Conservation (phyloP, 345 rosid species). For the Salix arbutifolia region DNA sequence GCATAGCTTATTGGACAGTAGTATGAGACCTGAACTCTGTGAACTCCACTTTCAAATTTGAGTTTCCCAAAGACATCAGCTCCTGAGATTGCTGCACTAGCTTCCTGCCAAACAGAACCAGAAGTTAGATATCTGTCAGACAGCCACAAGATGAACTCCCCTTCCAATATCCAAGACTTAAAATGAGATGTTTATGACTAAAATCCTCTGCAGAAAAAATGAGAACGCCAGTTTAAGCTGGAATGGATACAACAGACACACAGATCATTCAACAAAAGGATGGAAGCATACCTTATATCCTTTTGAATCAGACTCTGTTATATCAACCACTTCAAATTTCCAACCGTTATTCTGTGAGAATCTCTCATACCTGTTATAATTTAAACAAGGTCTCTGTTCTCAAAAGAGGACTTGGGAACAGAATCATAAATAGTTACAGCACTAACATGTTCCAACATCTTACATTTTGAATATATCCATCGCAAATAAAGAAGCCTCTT, state of each 20-base stretch:
- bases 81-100: slow-evolving; percentile 86
- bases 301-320: slow-evolving; percentile 76
- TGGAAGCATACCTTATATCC: slow-evolving; percentile 69
- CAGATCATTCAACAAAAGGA: background rate
- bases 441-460: slow-evolving; percentile 22
- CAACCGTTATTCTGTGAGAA: slow-evolving; percentile 86
- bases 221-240: background rate
- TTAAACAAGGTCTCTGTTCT: background rate
- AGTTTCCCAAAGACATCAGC: slow-evolving; percentile 78
- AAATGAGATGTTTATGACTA: background rate
- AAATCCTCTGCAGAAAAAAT: background rate
- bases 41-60: slow-evolving; percentile 98
- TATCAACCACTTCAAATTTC: slow-evolving; percentile 77
- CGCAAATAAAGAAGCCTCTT: slow-evolving; percentile 96
- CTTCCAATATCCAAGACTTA: background rate
- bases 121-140: slow-evolving; percentile 15
- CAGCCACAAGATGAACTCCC: slow-evolving; percentile 9
- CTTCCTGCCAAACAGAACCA: slow-evolving; percentile 58
- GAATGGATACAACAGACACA: background rate
- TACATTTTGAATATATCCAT: slow-evolving; percentile 89
- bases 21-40: slow-evolving; percentile 80
- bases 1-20: background rate
- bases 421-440: background rate
- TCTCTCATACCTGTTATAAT: slow-evolving; percentile 73
- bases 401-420: background rate